A percentile compares a stretch with the other conserved stretches of the same genome.
phyloP scores from a whole-genome alignment of 2,329 filamentous ascomycete species.

The Cytospora leucostoma region DNA sequence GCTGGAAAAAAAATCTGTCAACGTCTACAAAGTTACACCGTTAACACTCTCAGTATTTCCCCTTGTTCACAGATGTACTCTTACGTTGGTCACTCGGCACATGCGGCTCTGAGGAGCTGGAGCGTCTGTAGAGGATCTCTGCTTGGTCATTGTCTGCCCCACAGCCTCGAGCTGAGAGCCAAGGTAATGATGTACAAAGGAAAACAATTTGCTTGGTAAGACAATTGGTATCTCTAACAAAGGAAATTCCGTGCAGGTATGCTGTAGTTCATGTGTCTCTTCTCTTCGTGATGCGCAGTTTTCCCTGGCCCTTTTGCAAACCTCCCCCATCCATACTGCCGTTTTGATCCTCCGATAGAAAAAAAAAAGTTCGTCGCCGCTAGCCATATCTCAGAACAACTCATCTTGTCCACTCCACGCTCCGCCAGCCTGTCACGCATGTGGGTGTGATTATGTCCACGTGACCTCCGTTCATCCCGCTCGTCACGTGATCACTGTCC shows the following conservation, averaged over 20 bases:
- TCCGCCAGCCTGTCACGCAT: conserved; percentile 4
- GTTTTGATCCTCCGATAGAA: background rate
- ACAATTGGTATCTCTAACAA: conserved; percentile 13
- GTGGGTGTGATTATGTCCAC: background rate
- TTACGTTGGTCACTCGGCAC: too few species aligned
- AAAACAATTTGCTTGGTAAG: conserved; percentile 6
- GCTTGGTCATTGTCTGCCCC: background rate
- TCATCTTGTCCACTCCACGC: conserved; percentile 14
- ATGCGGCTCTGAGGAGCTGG: too few species aligned
- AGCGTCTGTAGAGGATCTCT: background rate
- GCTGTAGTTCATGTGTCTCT: conserved; percentile 8
- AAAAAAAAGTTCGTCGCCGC: background rate
- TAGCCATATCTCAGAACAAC: background rate
- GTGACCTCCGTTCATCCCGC: background rate
- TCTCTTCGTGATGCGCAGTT: conserved; percentile 12
- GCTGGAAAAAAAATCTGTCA: too few species aligned
- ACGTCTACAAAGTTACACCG: too few species aligned
- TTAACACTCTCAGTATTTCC: too few species aligned
- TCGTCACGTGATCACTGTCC: conserved; percentile 3
- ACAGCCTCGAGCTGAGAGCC: background rate
- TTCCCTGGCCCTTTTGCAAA: background rate
- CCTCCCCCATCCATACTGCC: background rate
- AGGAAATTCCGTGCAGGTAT: conserved; percentile 10
- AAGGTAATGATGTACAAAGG: conserved; percentile 3
- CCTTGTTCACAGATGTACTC: too few species aligned